Conservation (phyloP, 768 basidiomycete species). For the Pleurotus giganteus region DNA sequence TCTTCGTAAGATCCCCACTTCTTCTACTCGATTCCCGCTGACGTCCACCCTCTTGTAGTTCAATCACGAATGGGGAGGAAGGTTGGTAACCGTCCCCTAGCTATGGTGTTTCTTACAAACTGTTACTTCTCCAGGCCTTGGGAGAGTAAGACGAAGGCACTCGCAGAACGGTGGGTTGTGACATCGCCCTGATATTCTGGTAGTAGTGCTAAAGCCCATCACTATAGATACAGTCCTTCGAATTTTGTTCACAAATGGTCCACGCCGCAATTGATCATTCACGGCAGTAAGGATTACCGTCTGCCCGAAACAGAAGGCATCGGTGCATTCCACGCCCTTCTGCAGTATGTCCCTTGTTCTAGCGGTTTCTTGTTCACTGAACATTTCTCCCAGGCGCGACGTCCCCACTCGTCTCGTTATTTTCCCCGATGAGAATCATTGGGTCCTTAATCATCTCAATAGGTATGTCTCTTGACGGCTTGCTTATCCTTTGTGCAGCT, state of each 20-base stretch:
- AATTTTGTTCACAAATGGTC: conserved; percentile 84
- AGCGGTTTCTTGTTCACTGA: background rate
- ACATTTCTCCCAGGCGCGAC: conserved; percentile 44
- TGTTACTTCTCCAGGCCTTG: conserved; percentile 49
- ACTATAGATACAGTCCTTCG: conserved; percentile 66
- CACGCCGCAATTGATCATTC: conserved; percentile 82
- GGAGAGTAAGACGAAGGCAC: conserved; percentile 53
- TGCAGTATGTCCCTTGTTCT: conserved; percentile 52
- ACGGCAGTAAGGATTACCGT: conserved; percentile 87
- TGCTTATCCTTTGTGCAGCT: background rate
- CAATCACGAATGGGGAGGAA: conserved; percentile 85
- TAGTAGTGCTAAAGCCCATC: background rate
- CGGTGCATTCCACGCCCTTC: conserved; percentile 80
- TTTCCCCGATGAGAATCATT: conserved; percentile 92
- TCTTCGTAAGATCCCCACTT: conserved; percentile 60
- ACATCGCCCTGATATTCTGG: too few species aligned
- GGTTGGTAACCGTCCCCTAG: conserved; percentile 17
- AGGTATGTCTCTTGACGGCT: conserved; percentile 39
- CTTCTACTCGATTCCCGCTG: background rate
- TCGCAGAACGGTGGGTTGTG: conserved; percentile 60
- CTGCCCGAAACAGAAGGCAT: conserved; percentile 85
- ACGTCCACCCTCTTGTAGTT: conserved; percentile 42
- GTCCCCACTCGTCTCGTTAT: conserved; percentile 76
- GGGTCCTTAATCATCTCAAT: conserved; percentile 82
- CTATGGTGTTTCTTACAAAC: background rate